These are phyloP conservation scores for Pseudonitzschia delicatissima DNA, from an alignment of 108 stramenopile genomes.

Conservation along the genomic window DNA sequence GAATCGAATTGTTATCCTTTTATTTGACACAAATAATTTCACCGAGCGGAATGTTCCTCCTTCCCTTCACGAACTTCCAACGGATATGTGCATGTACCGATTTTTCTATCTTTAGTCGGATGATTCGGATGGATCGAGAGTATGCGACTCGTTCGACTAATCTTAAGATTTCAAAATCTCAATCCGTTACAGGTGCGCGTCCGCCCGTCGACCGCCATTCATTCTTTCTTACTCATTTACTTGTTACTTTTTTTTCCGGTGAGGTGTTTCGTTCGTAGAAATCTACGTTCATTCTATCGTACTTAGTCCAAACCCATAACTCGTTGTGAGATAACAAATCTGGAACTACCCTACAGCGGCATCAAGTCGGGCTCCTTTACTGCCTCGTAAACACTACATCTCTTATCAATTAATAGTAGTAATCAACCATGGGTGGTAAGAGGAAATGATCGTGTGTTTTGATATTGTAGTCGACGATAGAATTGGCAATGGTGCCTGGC, in stretches of 20 bases:
- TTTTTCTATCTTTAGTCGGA: too few relatives aligned
- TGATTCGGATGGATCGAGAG: too few relatives aligned
- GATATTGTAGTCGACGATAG: background rate
- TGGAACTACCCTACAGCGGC: background rate
- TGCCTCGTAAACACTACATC: background rate
- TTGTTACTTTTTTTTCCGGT: background rate
- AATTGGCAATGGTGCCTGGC: too few relatives aligned
- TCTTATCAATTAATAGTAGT: background rate
- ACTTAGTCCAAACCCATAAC: background rate
- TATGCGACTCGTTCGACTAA: background rate
- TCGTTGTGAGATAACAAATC: background rate
- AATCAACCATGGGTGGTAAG: slow-evolving; percentile 13
- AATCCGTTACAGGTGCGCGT: background rate
- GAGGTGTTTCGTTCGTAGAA: background rate
- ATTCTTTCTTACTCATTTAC: background rate
- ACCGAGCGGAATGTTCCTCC: too few relatives aligned
- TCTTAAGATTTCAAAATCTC: background rate
- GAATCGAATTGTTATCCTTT: too few relatives aligned
- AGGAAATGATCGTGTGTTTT: background rate
- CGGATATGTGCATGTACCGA: too few relatives aligned
- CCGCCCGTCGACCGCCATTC: background rate
- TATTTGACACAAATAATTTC: too few relatives aligned
- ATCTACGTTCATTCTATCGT: background rate
- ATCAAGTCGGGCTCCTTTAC: background rate
- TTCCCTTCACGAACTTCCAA: too few relatives aligned